These are phyloP conservation scores for Margaritispora aquatica DNA, from an alignment of 495 filamentous ascomycete species.

Conservation along the genomic window DNA sequence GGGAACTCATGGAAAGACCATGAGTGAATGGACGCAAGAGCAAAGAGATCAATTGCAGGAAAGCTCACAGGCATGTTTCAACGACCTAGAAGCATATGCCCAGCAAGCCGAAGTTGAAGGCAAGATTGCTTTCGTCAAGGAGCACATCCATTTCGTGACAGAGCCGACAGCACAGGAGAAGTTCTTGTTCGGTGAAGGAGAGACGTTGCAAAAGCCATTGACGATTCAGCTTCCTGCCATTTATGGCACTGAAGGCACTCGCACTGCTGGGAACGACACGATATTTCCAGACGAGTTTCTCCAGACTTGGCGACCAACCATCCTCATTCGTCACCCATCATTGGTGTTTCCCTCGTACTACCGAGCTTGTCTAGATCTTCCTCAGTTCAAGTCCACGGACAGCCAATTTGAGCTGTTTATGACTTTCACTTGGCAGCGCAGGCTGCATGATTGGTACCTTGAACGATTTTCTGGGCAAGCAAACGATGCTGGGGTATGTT, in stretches of 20 bases:
- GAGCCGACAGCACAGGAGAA: background rate
- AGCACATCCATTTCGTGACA: background rate
- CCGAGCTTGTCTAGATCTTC: background rate
- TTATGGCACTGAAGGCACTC: background rate
- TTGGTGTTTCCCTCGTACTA: constrained; percentile 25
- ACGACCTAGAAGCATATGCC: background rate
- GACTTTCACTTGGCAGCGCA: constrained; percentile 1
- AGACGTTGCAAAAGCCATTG: background rate
- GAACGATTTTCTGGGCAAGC: background rate
- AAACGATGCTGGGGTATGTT: background rate
- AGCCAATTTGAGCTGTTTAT: background rate
- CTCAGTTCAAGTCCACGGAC: background rate
- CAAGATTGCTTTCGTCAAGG: background rate
- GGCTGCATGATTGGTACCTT: background rate
- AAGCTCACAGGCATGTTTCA: background rate
- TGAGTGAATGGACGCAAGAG: background rate
- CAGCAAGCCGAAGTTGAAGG: background rate
- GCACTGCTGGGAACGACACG: constrained; percentile 27
- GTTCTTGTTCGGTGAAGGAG: background rate
- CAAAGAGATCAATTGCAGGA: background rate
- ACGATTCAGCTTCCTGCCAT: background rate
- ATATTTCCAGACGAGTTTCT: constrained; percentile 35
- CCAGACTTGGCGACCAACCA: constrained; percentile 28
- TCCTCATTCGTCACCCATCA: constrained; percentile 40
- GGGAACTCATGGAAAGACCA: background rate